These are phyloP conservation scores for Wickerhamiella kurtzmanii DNA, from an alignment of 805 yeast species.

Conservation along the genomic window DNA sequence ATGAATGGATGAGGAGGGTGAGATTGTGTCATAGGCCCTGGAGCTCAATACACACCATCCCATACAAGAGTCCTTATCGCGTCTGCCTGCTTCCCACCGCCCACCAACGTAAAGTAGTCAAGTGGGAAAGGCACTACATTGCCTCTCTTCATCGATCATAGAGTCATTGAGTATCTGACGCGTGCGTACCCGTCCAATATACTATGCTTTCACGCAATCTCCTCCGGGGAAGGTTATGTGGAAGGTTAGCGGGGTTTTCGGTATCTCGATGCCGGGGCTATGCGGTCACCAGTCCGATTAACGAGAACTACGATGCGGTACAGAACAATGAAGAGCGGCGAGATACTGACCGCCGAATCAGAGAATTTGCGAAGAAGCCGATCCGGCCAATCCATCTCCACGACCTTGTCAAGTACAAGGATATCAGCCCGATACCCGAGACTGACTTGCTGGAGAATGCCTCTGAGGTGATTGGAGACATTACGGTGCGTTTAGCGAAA, in stretches of 20 bases:
- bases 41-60: no score
- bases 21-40: no score
- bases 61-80: no score
- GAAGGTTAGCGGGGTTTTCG: no score
- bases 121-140: no score
- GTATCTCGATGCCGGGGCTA: neutral
- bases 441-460: slow-evolving; percentile 24
- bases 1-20: no score
- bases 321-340: slow-evolving; percentile 10
- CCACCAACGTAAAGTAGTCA: no score
- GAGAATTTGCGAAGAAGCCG: slow-evolving; percentile 12
- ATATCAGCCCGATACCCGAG: slow-evolving; percentile 11
- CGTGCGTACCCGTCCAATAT: no score
- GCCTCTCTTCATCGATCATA: no score
- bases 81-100: no score
- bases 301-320: neutral
- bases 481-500: slow-evolving; percentile 38
- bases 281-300: neutral
- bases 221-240: neutral
- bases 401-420: slow-evolving; percentile 14
- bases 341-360: slow-evolving; percentile 15
- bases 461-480: slow-evolving; percentile 15
- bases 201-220: neutral
- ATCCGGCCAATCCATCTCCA: slow-evolving; percentile 17
- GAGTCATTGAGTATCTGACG: no score